A percentile compares a stretch with the other conserved stretches of the same genome.
phyloP scores from a whole-genome alignment of 768 basidiomycete genomes.

The Sporobolomyces pararoseus region DNA sequence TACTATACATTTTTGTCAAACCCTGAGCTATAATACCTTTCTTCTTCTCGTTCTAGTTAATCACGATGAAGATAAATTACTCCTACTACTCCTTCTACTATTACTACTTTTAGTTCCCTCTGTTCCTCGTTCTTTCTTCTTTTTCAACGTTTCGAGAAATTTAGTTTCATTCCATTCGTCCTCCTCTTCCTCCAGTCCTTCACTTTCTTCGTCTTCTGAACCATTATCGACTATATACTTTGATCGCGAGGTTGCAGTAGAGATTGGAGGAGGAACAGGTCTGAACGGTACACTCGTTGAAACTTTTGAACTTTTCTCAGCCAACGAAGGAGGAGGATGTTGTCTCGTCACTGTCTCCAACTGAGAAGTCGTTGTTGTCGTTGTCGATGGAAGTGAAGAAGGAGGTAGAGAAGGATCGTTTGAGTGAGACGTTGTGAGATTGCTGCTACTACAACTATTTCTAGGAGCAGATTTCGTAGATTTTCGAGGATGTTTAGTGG shows the following conservation, averaged over 20 bases:
- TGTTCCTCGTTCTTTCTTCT: not conserved
- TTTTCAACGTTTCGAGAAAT: conserved; percentile 5
- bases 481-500: conserved; percentile 26
- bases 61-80: not conserved
- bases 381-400: no score
- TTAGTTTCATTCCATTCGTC: conserved; percentile 20
- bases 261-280: not conserved
- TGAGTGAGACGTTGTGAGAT: not conserved
- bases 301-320: conserved; percentile 16
- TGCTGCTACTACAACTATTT: no score
- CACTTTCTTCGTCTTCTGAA: conserved; percentile 62
- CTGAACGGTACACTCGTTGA: no score
- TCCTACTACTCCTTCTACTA: not conserved
- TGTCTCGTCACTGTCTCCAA: not conserved
- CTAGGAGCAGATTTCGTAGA: conserved; percentile 12
- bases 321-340: no score
- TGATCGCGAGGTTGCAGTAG: not conserved
- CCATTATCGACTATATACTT: not conserved
- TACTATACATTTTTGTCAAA: no score
- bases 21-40: no score
- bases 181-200: conserved; percentile 52
- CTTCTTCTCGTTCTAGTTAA: no score
- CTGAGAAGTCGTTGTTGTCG: not conserved
- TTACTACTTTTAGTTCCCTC: not conserved
- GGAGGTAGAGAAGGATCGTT: not conserved